phyloP scores from a whole-genome alignment of 805 yeast genomes.

The Ogataea nonfermentans region DNA sequence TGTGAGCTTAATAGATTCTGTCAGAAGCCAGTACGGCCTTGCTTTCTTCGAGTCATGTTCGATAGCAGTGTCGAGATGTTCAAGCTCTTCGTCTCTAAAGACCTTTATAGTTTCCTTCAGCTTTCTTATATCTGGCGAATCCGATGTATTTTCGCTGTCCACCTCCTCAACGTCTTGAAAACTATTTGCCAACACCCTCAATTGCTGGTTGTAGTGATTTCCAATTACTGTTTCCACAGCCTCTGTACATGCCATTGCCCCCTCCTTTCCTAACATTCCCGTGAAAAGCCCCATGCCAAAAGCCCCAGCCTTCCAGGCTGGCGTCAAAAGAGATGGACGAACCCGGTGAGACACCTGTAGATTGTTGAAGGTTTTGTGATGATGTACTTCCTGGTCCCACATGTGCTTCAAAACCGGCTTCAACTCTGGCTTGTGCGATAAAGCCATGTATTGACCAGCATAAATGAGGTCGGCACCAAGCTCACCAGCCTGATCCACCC shows the following conservation, averaged over 20 bases:
- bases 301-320: conserved; percentile 92
- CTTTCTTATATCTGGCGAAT: conserved; percentile 53
- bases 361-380: conserved; percentile 78
- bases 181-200: conserved; percentile 70
- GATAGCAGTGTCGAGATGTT: conserved; percentile 91
- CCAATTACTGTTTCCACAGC: conserved; percentile 99
- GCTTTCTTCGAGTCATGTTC: conserved; percentile 91
- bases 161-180: conserved; percentile 46
- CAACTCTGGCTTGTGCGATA: conserved; percentile 68
- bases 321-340: conserved; percentile 88
- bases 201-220: conserved; percentile 88
- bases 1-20: conserved; percentile 80
- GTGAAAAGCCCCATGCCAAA: conserved; percentile 82
- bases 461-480: conserved; percentile 93
- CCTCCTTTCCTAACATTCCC: conserved; percentile 84
- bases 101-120: conserved; percentile 63
- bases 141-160: conserved; percentile 26
- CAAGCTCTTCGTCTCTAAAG: conserved; percentile 92
- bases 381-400: conserved; percentile 98
- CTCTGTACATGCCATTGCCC: conserved; percentile 99
- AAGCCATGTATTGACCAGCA: conserved; percentile 80
- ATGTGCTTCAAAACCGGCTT: conserved; percentile 83
- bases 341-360: conserved; percentile 77
- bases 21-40: conserved; percentile 83
- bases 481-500: conserved; percentile 99